Conservation (phyloP, 2,329 filamentous ascomycete species). For the Trichoderma semiorbis region DNA sequence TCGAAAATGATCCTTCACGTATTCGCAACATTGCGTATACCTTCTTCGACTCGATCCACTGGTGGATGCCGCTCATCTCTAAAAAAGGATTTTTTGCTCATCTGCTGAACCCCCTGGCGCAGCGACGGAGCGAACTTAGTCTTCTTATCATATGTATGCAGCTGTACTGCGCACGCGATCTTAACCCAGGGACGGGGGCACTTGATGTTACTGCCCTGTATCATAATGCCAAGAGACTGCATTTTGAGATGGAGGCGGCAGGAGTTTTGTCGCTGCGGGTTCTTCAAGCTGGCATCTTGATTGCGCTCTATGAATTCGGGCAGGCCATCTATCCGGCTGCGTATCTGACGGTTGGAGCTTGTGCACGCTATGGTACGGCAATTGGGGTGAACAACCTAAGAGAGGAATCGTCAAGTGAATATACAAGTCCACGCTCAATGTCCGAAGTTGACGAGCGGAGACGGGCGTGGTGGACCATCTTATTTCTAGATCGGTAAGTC, state of each 20-base stretch:
- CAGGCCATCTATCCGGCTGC: background rate
- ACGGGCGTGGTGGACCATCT: background rate
- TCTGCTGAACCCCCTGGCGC: background rate
- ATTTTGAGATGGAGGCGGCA: background rate
- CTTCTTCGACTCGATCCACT: background rate
- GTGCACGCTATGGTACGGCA: background rate
- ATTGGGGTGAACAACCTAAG: background rate
- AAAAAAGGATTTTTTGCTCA: background rate
- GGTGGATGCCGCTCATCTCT: background rate
- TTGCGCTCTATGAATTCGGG: background rate
- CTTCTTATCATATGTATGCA: constrained; percentile 1
- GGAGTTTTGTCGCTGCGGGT: background rate
- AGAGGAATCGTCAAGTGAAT: background rate
- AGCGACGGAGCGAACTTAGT: background rate
- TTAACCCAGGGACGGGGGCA: background rate
- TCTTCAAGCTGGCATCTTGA: background rate
- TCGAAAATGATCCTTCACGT: background rate
- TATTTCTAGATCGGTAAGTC: background rate
- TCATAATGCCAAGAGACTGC: background rate
- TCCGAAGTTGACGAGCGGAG: background rate
- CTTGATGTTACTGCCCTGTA: background rate
- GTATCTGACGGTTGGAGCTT: background rate
- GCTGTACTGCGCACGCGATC: background rate
- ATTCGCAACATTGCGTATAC: background rate
- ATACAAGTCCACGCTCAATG: background rate